phyloP scores from a whole-genome alignment of 331 rosid genomes.

The Rosa hybrid region DNA sequence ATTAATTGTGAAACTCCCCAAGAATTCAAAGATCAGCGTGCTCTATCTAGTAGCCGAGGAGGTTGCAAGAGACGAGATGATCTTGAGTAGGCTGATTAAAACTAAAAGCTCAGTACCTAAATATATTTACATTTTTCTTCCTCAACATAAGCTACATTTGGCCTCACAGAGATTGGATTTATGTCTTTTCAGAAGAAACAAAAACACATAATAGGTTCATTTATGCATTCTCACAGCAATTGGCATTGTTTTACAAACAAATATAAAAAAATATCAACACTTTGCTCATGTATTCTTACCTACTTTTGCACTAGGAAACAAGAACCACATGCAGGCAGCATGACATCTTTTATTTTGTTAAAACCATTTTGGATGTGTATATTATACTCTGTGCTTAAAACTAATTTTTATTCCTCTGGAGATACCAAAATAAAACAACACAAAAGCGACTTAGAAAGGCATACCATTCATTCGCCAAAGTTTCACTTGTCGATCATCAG shows the following conservation, averaged over 20 bases:
- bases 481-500: constrained; percentile 96
- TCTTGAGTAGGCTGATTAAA: background rate
- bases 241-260: background rate
- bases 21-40: background rate
- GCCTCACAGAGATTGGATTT: background rate
- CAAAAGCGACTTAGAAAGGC: background rate
- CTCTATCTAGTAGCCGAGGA: background rate
- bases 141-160: background rate
- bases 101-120: background rate
- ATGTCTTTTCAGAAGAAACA: background rate
- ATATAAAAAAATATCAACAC: background rate
- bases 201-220: background rate
- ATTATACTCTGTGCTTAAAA: background rate
- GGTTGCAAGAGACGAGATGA: background rate
- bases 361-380: background rate
- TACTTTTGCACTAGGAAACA: constrained; percentile 3
- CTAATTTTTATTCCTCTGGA: background rate
- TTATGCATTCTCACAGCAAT: background rate
- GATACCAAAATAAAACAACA: background rate
- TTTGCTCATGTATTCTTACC: background rate
- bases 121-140: background rate
- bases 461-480: constrained; percentile 98
- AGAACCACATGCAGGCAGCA: background rate
- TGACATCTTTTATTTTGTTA: background rate
- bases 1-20: background rate